A percentile compares a stretch with the other conserved stretches of the same genome.
Conservation (phyloP, 1,284 basidiomycete genomes). For the Tremellales sp. region DNA sequence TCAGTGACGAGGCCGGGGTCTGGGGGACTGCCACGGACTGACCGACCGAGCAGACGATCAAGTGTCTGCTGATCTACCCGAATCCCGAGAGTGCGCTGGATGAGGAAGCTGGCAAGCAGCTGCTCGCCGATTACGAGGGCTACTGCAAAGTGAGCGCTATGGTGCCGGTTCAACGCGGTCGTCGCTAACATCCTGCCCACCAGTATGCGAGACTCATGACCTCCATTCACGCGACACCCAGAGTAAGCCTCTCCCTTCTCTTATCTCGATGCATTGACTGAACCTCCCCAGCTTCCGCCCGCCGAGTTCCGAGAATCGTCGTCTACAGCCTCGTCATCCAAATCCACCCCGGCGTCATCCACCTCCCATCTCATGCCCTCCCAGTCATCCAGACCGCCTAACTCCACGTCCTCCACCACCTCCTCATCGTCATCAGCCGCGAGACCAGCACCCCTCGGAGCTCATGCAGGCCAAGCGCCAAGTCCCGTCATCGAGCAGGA, state of each 20-base stretch:
- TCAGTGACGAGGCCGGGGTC: constrained; percentile 28
- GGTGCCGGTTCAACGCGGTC: neutral
- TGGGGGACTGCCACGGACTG: neutral
- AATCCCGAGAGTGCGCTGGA: constrained; percentile 94
- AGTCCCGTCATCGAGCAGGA: constrained; percentile 24
- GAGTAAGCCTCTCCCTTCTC: constrained; percentile 23
- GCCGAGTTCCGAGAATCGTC: constrained; percentile 24
- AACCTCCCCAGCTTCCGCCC: constrained; percentile 22
- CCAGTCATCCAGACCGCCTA: constrained; percentile 6
- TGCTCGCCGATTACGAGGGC: constrained; percentile 81
- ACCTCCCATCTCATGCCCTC: neutral
- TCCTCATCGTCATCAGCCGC: constrained; percentile 7
- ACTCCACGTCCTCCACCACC: constrained; percentile 6
- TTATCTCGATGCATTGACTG: constrained; percentile 7
- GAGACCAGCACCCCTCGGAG: constrained; percentile 29
- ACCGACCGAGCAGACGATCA: constrained; percentile 66
- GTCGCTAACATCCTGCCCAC: neutral
- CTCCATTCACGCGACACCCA: constrained; percentile 40
- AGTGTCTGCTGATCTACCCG: constrained; percentile 91
- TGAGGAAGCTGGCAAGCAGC: constrained; percentile 86
- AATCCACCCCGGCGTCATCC: constrained; percentile 1
- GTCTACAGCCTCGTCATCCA: constrained; percentile 9
- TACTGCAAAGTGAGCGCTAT: constrained; percentile 58
- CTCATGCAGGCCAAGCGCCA: constrained; percentile 32
- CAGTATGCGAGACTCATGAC: constrained; percentile 41